Base-by-base conservation (phyloP, 768 basidiomycete genomes). In the Termitomyces sp. region DNA sequence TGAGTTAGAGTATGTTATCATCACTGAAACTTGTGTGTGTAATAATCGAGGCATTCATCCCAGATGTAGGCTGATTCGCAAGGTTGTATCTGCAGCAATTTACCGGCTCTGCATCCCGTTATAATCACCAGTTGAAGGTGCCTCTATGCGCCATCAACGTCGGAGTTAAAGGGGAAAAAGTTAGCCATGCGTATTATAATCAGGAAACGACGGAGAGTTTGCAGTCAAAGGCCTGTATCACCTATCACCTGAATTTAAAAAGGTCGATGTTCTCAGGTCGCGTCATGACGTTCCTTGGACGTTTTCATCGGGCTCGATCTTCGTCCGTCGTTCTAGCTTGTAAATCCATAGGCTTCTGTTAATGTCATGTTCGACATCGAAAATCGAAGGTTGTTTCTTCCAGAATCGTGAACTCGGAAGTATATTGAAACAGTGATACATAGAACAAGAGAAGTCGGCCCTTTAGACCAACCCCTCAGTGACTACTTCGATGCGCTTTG, bases 401-500 rank as follows among this genome's bases (percentile, higher is more conserved):
- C n/a, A 9, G n/a, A 43, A 43, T 43, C 18, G 14, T 43, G 3
- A n/a, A 32, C 4, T 18, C 9, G 5, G 3, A 26, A 16, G 23
- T 38, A n/a, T 51, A 16, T 26, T 26, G 18, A 50, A 26, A 4
- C 18, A 51, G 23, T 6, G 5, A 40, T 16, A 23, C 23, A 23
- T 23, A 5, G 16, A 40, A 18, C 16, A 18, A 16, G 38, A 16
- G 14, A 38, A 41, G 40, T 18, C 18, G 4, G 40, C 18, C n/a
- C 12, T 46, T 12, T 6, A 46, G 44, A 30, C 18, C 48, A 52
- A 16, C 23, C 35, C 2, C 2, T 26, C 51, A 30, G 53, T 52
- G 58, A 50, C 44, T 51, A 40, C 87, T 86, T 69, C 94, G 77
- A 67, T 92, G 87, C 60, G 82, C 73, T 70, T 81, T 85, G 77